A percentile compares a stretch with the other conserved stretches of the same genome.
These are phyloP conservation scores for Fagopyrum homotropicum DNA, from an alignment of 148 eudicot genomes.

Conservation along the genomic window DNA sequence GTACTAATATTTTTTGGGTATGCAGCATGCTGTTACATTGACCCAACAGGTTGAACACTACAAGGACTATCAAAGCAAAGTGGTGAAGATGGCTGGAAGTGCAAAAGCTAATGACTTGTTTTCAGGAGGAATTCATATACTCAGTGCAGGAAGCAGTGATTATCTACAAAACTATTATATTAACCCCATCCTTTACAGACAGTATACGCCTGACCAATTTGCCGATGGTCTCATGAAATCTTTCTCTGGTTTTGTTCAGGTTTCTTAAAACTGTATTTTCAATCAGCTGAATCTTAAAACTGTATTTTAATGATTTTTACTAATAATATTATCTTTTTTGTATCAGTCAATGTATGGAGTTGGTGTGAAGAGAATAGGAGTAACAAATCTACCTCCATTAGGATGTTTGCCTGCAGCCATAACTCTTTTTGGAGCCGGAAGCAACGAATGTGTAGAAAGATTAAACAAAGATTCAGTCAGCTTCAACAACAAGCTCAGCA, in stretches of 20 bases:
- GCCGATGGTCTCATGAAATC: conserved; percentile 54
- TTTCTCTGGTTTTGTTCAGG: conserved; percentile 59
- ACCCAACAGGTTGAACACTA: conserved; percentile 60
- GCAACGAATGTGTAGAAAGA: conserved; percentile 53
- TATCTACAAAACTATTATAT: conserved; percentile 81
- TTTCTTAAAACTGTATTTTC: conserved; percentile 4
- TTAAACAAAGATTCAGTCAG: conserved; percentile 55
- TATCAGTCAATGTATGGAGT: conserved; percentile 46
- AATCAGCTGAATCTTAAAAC: not conserved
- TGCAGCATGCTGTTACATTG: conserved; percentile 60
- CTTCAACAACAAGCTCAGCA: conserved; percentile 54
- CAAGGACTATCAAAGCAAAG: conserved; percentile 66
- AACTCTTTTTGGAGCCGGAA: conserved; percentile 51
- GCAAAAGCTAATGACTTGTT: conserved; percentile 49
- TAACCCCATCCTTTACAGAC: conserved; percentile 43
- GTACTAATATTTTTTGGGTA: conserved; percentile 2
- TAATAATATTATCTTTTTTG: not conserved
- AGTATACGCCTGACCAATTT: conserved; percentile 56
- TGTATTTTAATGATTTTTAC: not conserved
- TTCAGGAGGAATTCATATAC: conserved; percentile 70
- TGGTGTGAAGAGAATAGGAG: conserved; percentile 71
- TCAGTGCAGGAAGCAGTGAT: conserved; percentile 90
- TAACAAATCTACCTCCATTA: conserved; percentile 60
- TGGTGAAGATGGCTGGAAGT: conserved; percentile 57
- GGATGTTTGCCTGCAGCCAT: conserved; percentile 96